Evolutionary conservation across 192 early-diverging fungal genomes (phyloP).

Genomic region (Coemansia guatemalensis): DNA sequence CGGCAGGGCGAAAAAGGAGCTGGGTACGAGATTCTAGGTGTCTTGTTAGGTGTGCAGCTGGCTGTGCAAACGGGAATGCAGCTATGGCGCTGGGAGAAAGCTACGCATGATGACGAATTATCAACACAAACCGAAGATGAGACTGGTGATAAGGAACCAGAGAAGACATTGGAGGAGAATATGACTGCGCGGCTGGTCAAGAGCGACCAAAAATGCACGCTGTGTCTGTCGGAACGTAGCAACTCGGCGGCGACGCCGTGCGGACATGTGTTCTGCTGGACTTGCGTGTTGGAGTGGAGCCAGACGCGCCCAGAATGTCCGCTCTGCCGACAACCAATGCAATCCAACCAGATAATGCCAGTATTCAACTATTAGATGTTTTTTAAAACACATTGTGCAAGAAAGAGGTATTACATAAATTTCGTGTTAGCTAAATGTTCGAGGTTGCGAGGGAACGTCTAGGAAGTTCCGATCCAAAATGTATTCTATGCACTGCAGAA

Average conservation of each 20-base stretch:
- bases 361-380: constrained; percentile 66
- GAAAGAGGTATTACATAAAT: not conserved
- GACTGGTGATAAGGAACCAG: not conserved
- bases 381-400: not conserved
- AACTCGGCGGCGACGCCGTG: constrained; percentile 85
- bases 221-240: constrained; percentile 78
- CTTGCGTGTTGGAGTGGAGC: constrained; percentile 90
- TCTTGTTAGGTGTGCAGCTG: constrained; percentile 75
- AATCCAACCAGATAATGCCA: constrained; percentile 70
- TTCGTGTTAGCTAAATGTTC: not conserved
- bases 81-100: constrained; percentile 21
- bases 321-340: constrained; percentile 81
- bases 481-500: constrained; percentile 45
- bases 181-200: constrained; percentile 40
- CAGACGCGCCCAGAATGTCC: constrained; percentile 92
- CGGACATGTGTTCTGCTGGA: constrained; percentile 97
- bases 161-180: constrained; percentile 10
- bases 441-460: constrained; percentile 6
- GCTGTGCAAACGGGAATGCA: constrained; percentile 58
- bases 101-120: constrained; percentile 26
- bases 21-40: constrained; percentile 86
- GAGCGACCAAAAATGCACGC: constrained; percentile 71
- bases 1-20: constrained; percentile 67
- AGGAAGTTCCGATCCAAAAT: constrained; percentile 30
- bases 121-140: constrained; percentile 1